A percentile compares a stretch with the other conserved stretches of the same genome.
These are phyloP conservation scores for Schrenkiella parvula DNA, from an alignment of 345 rosid genomes.

Conservation along the genomic window DNA sequence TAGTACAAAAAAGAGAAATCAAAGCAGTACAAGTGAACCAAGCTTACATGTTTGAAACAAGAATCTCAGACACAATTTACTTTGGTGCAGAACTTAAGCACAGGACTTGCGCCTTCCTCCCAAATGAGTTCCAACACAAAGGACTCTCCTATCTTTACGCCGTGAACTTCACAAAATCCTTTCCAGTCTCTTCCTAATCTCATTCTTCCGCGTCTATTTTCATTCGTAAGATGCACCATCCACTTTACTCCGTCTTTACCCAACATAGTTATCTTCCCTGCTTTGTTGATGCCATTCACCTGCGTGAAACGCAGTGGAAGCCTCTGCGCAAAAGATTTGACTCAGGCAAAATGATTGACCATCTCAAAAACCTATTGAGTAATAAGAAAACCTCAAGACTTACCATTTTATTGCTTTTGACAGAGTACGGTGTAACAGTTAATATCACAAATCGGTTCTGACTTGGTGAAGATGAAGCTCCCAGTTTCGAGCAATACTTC, in stretches of 20 bases:
- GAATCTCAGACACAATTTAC: not conserved
- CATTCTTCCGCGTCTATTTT: not conserved
- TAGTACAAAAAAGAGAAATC: not conserved
- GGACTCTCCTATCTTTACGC: conserved; percentile 10
- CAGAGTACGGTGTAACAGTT: not conserved
- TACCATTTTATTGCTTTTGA: not conserved
- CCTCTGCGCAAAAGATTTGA: not conserved
- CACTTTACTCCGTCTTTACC: conserved; percentile 1
- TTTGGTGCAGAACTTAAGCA: conserved; percentile 12
- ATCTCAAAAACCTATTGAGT: not conserved
- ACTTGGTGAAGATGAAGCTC: conserved; percentile 9
- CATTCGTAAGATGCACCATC: not conserved
- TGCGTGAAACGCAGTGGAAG: conserved; percentile 8
- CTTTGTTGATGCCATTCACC: conserved; percentile 12
- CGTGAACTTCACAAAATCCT: conserved; percentile 17
- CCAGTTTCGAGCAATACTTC: not conserved
- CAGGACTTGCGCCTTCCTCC: conserved; percentile 2
- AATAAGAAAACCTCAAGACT: not conserved
- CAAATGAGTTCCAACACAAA: conserved; percentile 19
- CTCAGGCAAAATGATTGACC: not conserved
- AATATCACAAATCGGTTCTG: conserved; percentile 22
- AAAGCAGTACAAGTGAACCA: not conserved
- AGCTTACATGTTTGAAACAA: not conserved
- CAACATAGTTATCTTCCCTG: conserved; percentile 4
- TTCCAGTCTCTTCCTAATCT: conserved; percentile 23